Evolutionary conservation across 2,329 filamentous ascomycete genomes (phyloP), one percentile per base, ranked within the genome.

Genomic region (Lasiodiplodia citricola): DNA sequence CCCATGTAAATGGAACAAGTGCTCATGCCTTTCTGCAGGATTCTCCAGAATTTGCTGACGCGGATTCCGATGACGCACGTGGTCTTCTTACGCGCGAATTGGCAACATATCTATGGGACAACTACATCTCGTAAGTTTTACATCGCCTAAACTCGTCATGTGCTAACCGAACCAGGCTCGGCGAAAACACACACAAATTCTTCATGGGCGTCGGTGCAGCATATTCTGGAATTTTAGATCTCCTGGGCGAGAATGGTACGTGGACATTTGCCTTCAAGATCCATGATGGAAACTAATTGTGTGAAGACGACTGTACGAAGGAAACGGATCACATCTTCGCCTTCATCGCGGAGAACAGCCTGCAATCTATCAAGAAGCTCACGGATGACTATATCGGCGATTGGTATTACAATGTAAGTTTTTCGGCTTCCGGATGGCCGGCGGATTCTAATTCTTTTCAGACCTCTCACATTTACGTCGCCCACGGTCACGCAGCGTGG

Each of bases 71-170:
- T 16, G 77, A 79, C 35, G 70, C 72, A 64, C 78, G 82, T 41
- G 77, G 75, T 10, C 78, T 78, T 28, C 84, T 84, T 66, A 86
- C 85, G 0, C 89, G 91, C 70, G 90, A 95, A 70, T 83, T 97
- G 13, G 88, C 95, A 4, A 89, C 87, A 70, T 98, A 97, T 75
- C 83, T 99, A 16, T 99, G 96, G 96, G 94, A 97, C 74, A 99
- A 99, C 76, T 97, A 97, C 76, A 89, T 99, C 23, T 92, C 97
- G 83, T 88, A 79, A 74, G 83, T 73, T 18, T 23, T 54, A 10
- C 13, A 11, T 6, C 21, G 7, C 4, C 21, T 10, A 10, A 28
- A 11, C 35, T 56, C 11, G 23, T 18, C 3, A 18, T 11, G 23
- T 41, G 70, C 72, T 67, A 21, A 73, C 51, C 8, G 4, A 8